Evolutionary conservation across 1,139 yeast genomes (phyloP), one percentile per base, ranked within the genome.

Genomic region (Pichia sp.): DNA sequence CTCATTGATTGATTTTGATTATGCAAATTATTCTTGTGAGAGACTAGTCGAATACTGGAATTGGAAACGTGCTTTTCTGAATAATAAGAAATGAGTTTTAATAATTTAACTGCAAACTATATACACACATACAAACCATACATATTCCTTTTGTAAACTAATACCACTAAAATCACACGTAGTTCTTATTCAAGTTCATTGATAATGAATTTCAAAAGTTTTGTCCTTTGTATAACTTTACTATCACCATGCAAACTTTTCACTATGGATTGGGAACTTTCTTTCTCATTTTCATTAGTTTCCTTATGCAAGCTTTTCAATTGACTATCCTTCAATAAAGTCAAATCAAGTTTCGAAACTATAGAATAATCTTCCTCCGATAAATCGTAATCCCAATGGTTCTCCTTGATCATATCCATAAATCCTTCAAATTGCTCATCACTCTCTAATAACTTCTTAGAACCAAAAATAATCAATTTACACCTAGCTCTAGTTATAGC

Each of bases 401-500:
- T 70, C 5, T 64, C 58, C 34, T 74, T 71, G 26, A 88, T 63
- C 37, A 86, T 63, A 6, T 71, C 67, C 56, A 88, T 68, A 52
- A 89, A 84, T 10, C 74, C 73, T 39, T 70, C 68, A 41, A 88
- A 69, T 8, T 80, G 75, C 1, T 68, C 69, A 15, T 77, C 72
- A 15, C 69, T 62, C 12, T 69, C 64, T 45, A 91, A 63, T 0
- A 95, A 84, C 9, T 67, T 64, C 41, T 69, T 69, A 2, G 95
- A 84, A 0, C 98, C 98, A 34, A 91, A 63, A 15, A 91, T 74
- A 21, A 93, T 72, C 38, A 93, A 71, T 60, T 93, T 93, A 14
- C 83, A 72, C 58, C 77, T 81, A 0, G 98, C 93, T 47, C 99
- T 69, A 0, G 98, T 91, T 54, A 93, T 79, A 0, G 97, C 94